Evolutionary conservation across 495 filamentous ascomycete species (phyloP).

Genomic region (Peziza echinospora): DNA sequence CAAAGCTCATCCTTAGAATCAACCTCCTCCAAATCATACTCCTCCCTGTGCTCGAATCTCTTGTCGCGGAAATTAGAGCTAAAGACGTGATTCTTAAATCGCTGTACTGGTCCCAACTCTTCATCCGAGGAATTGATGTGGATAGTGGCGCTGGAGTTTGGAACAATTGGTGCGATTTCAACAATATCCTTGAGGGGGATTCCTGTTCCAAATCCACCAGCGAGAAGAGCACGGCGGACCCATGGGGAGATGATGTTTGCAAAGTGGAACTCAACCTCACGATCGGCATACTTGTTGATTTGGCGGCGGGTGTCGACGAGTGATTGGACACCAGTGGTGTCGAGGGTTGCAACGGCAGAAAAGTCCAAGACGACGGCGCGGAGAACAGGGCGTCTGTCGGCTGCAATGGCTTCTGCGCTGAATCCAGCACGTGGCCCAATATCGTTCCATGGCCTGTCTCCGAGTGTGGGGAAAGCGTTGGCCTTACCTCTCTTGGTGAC

Average conservation of each 20-base stretch:
- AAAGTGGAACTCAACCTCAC: constrained; percentile 32
- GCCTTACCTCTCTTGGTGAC: constrained; percentile 12
- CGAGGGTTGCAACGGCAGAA: constrained; percentile 26
- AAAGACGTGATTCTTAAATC: constrained; percentile 9
- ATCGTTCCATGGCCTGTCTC: constrained; percentile 12
- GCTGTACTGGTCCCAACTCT: not conserved
- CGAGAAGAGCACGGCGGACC: constrained; percentile 28
- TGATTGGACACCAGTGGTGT: constrained; percentile 28
- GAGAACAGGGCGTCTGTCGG: constrained; percentile 25
- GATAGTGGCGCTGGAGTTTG: not conserved
- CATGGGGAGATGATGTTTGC: constrained; percentile 28
- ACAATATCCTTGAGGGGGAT: constrained; percentile 1
- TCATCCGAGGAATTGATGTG: constrained; percentile 1
- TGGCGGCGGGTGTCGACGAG: constrained; percentile 29
- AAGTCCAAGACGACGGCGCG: constrained; percentile 31
- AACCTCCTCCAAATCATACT: constrained; percentile 15
- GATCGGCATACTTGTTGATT: constrained; percentile 27
- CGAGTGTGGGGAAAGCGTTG: constrained; percentile 13
- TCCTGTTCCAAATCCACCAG: constrained; percentile 27
- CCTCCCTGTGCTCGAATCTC: constrained; percentile 9
- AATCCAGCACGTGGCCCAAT: constrained; percentile 14
- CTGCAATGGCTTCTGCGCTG: constrained; percentile 19
- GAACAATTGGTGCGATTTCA: constrained; percentile 10
- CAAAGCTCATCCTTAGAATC: not conserved
- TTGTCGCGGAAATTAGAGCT: constrained; percentile 9